phyloP scores from a whole-genome alignment of 1,139 yeast species.

The Casaregolazyma suthepensis region DNA sequence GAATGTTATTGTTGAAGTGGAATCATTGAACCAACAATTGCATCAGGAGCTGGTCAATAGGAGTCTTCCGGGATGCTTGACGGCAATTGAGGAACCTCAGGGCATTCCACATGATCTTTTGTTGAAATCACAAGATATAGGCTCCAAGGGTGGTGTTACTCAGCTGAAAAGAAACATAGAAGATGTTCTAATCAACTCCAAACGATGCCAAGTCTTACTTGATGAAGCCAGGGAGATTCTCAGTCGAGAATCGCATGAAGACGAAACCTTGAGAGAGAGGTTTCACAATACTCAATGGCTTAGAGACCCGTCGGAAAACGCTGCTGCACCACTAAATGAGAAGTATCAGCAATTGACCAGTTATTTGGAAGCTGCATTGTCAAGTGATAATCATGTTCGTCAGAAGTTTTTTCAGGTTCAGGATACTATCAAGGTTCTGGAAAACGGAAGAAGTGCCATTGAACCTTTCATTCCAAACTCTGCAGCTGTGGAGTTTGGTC shows the following conservation, averaged over 20 bases:
- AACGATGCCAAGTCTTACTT: slow-evolving; percentile 38
- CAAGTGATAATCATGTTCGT: slow-evolving; percentile 52
- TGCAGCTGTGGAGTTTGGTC: slow-evolving; percentile 38
- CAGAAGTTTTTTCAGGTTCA: slow-evolving; percentile 42
- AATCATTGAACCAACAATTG: slow-evolving; percentile 44
- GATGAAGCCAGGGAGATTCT: slow-evolving; percentile 45
- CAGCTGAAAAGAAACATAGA: slow-evolving; percentile 40
- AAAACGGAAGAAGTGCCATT: slow-evolving; percentile 40
- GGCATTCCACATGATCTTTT: slow-evolving; percentile 54
- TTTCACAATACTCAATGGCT: slow-evolving; percentile 49
- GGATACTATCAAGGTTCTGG: slow-evolving; percentile 41
- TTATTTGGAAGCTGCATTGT: slow-evolving; percentile 53
- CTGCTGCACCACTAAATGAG: slow-evolving; percentile 31
- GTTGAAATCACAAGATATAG: slow-evolving; percentile 50
- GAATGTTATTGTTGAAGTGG: slow-evolving; percentile 48
- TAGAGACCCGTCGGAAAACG: slow-evolving; percentile 22
- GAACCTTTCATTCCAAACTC: slow-evolving; percentile 48
- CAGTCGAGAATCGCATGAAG: slow-evolving; percentile 50
- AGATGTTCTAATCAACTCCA: slow-evolving; percentile 36
- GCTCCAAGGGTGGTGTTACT: slow-evolving; percentile 48
- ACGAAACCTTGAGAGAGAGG: slow-evolving; percentile 42
- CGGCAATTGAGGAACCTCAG: slow-evolving; percentile 57
- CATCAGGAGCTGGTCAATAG: slow-evolving; percentile 30
- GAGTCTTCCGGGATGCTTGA: slow-evolving; percentile 56
- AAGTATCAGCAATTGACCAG: slow-evolving; percentile 41